Evolutionary conservation across 768 basidiomycete species (phyloP).

Genomic region (Mycena albidolilacea): DNA sequence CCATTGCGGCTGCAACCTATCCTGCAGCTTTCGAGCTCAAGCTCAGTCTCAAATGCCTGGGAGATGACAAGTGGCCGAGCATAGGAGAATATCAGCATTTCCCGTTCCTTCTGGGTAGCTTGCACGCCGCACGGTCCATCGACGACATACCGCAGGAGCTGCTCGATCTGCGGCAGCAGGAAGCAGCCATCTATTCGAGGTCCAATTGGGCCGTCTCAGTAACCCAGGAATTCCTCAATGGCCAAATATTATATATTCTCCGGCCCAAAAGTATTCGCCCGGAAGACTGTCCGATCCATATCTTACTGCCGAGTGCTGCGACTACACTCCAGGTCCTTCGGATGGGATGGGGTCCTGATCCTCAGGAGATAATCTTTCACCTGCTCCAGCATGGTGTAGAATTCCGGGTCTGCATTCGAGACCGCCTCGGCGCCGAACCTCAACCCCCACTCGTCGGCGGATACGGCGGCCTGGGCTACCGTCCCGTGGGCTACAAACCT

Average conservation of each 20-base stretch:
- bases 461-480: background rate
- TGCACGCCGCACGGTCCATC: background rate
- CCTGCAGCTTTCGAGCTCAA: background rate
- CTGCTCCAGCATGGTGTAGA: background rate
- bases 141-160: slow-evolving; percentile 10
- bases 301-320: slow-evolving; percentile 13
- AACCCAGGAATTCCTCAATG: slow-evolving; percentile 2
- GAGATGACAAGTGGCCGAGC: slow-evolving; percentile 6
- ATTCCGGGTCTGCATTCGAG: background rate
- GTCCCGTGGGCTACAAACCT: background rate
- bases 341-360: slow-evolving; percentile 26
- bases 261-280: background rate
- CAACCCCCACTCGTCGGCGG: background rate
- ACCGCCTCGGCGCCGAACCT: background rate
- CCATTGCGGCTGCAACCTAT: background rate
- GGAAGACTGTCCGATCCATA: background rate
- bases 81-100: background rate
- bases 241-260: slow-evolving; percentile 11
- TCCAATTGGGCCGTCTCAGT: slow-evolving; percentile 12
- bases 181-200: background rate
- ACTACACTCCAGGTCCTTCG: slow-evolving; percentile 13
- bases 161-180: slow-evolving; percentile 7
- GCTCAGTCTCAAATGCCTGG: background rate
- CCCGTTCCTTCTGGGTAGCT: background rate
- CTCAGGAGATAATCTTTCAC: background rate